These are phyloP conservation scores for Pachyrhizus erosus DNA, from an alignment of 306 rosid genomes.

Conservation along the genomic window DNA sequence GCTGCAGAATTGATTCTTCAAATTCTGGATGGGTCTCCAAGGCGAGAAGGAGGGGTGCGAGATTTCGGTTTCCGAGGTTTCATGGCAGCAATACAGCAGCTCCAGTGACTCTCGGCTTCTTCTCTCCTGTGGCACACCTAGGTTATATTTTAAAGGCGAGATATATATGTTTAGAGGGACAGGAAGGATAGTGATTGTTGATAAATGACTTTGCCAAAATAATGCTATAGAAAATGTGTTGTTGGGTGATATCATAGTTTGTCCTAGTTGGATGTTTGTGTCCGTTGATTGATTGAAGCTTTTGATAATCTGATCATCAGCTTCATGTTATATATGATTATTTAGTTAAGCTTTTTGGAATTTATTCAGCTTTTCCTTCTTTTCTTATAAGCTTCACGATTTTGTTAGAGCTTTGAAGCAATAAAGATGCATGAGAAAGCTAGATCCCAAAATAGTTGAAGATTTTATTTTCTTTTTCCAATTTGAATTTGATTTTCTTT, in stretches of 20 bases:
- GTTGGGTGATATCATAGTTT: neutral
- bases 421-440: constrained; percentile 19
- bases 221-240: constrained; percentile 10
- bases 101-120: no score
- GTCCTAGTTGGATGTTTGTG: constrained; percentile 14
- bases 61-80: no score
- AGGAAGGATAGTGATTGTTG: neutral
- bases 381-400: neutral
- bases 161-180: no score
- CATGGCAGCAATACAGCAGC: no score
- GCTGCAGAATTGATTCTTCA: no score
- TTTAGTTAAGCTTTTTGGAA: neutral
- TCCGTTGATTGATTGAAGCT: neutral
- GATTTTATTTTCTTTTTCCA: neutral
- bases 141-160: no score
- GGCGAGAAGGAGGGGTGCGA: no score
- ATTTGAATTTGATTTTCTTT: constrained; percentile 6
- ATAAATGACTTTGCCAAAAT: constrained; percentile 19
- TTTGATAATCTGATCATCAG: constrained; percentile 15
- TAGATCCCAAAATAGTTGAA: constrained; percentile 16
- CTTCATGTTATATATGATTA: constrained; percentile 16
- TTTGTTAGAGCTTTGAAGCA: neutral
- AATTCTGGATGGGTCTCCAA: no score
- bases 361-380: neutral
- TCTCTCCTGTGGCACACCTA: no score